A percentile compares a stretch with the other conserved stretches of the same genome.
phyloP scores from a whole-genome alignment of 2,329 filamentous ascomycete species.

The Amauroascus niger region DNA sequence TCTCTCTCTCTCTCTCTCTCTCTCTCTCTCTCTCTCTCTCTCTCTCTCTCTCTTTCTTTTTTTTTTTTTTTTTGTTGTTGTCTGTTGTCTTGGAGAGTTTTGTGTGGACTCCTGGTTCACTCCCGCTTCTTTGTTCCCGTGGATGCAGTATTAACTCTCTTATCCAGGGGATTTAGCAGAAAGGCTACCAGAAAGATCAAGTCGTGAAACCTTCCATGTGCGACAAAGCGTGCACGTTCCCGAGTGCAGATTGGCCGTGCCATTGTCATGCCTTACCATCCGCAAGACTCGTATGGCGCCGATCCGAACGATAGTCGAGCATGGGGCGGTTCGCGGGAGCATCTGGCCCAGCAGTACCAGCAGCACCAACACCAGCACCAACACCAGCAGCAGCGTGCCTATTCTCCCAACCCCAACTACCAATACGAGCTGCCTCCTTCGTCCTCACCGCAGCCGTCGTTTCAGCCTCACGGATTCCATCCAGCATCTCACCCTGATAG shows the following conservation, averaged over 20 bases:
- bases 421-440: conserved; percentile 1
- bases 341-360: neutral
- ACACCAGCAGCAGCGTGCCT: too few relatives aligned
- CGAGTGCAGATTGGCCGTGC: neutral
- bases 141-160: neutral
- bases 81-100: too few relatives aligned
- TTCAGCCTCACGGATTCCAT: conserved; percentile 13
- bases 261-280: conserved; percentile 8
- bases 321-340: neutral
- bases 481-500: conserved; percentile 19
- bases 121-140: neutral
- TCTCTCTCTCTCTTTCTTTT: too few relatives aligned
- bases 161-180: neutral
- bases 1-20: too few relatives aligned
- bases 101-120: neutral
- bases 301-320: neutral
- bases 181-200: neutral
- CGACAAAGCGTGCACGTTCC: neutral
- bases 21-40: too few relatives aligned
- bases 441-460: neutral
- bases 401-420: conserved; percentile 1
- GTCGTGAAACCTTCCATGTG: conserved; percentile 6
- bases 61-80: too few relatives aligned
- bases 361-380: too few relatives aligned
- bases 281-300: conserved; percentile 1